Conservation (phyloP, 2,329 filamentous ascomycete genomes). For the Ophiostoma novo-ulmi region DNA sequence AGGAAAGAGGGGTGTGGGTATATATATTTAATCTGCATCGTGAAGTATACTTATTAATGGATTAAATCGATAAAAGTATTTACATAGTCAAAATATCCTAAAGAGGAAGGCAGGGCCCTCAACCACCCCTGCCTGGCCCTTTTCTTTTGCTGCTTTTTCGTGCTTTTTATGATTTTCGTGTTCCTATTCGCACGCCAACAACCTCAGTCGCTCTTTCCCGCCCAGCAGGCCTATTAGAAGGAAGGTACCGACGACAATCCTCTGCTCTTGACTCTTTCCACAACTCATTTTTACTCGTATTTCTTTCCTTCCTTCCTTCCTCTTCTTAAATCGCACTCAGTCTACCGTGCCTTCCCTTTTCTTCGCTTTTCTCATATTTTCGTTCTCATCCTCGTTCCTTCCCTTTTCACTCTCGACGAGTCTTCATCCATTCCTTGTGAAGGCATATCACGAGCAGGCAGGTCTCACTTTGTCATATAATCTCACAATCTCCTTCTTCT, state of each 20-base stretch:
- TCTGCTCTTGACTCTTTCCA: constrained; percentile 13
- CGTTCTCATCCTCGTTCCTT: constrained; percentile 13
- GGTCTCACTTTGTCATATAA: constrained; percentile 13
- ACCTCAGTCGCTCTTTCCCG: constrained; percentile 19
- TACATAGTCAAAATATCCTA: background rate
- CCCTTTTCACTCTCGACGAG: constrained; percentile 5
- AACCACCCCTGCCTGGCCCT: background rate
- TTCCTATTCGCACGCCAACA: background rate
- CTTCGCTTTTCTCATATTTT: background rate
- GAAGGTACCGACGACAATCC: constrained; percentile 20
- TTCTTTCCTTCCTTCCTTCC: background rate
- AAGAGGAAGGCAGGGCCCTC: constrained; percentile 11
- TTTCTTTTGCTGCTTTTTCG: background rate
- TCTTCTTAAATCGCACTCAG: background rate
- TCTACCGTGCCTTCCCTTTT: background rate
- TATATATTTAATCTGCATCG: background rate
- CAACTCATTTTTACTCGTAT: background rate
- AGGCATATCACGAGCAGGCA: constrained; percentile 16
- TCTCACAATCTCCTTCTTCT: background rate
- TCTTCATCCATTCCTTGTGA: constrained; percentile 11
- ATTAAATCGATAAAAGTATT: background rate
- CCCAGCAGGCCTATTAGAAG: constrained; percentile 16
- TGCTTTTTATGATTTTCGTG: background rate
- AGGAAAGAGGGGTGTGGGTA: constrained; percentile 10
- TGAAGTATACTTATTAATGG: background rate